Base-by-base conservation (phyloP, 1,284 basidiomycete species). In the Cutaneotrichosporon sp. region DNA sequence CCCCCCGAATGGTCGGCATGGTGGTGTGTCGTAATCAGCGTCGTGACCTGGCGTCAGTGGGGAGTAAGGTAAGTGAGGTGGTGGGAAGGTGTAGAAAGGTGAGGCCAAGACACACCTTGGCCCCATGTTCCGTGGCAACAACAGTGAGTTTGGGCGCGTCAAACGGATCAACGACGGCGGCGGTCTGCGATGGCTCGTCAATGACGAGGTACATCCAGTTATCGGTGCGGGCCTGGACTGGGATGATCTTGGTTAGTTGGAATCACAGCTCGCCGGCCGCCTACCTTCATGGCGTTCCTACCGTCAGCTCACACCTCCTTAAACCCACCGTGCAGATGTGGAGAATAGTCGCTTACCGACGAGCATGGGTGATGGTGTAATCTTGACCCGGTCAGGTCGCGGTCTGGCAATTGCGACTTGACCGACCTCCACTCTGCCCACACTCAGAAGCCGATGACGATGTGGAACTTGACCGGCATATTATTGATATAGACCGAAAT, bases 1-100 rank as follows among this genome's bases (percentile, higher is more conserved):
- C 93, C 93, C 11, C 94, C 94, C 63, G 89, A 89, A 78, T 98
- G 95, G 82, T 98, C 95, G 68, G 83, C 72, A 78, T 95, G 92
- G 80, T 93, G 91, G 80, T 95, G 92, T 0, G 92, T 96, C 13
- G 91, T 94, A 69, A 96, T 85, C 47, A 86, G 85, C 31, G 89
- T 89, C 31, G 90, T 85, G 63, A 94, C 85, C 76, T 79, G 40
- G 6, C 22, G 58, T 57, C 46, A 67, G 57, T 22, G 16, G 22
- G 34, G 34, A 5, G 1, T 36, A 13, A 36, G 34, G 11, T 8
- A 13, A 36, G 34, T 1, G 34, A 36, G 11, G 34, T 1, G 3
- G 34, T 2, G 34, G 34, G 2, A 36, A 36, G 34, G 26, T 26
- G 26, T 2, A 9, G 34, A 36, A 36, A 36, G 34, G 34, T 8